Base-by-base conservation (phyloP, 192 early-diverging fungal species). In the Linnemannia zychae region DNA sequence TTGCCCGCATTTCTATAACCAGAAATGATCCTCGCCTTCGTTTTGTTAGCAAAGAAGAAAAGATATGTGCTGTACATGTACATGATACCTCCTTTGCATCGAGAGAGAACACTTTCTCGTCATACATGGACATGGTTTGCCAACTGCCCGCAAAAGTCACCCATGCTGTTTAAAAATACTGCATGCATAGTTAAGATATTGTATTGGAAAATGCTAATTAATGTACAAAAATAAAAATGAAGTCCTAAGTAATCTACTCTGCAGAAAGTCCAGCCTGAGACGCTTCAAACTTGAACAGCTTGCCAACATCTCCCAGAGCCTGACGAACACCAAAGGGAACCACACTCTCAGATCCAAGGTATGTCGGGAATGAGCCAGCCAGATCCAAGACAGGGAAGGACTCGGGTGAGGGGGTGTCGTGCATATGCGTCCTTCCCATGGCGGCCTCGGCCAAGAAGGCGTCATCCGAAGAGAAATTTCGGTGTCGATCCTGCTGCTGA, bases 301-400 rank as follows among this genome's bases (percentile, higher is more conserved):
- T 83, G 16, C 77, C 76, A 0, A 67, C 81, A 18, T 82, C 75
- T 7, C 24, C 48, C 9, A 83, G 57, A 0, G 75, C 48, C 34
- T 83, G 81, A 46, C 81, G 70, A 9, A 83, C 65, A 18, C 81
- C 81, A 49, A 77, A 74, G 13, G 81, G 81, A 4, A 83, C 22
- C 15, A 34, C 44, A 13, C 49, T 74, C 1, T 82, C 80, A 40
- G 37, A 16, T 24, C 75, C 76, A 3, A 83, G 6, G 48, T 83
- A 83, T 9, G 71, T 38, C 15, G 75, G 81, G 76, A 77, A 83
- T 1, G 81, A 77, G 15, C 76, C 52, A 31, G 81, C 63, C 75
- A 83, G 74, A 66, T 83, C 81, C 66, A 83, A 7, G 4, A 77
- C 36, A 1, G 70, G 53, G 28, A 83, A 83, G 13, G 71, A 22